These are phyloP conservation scores for Citrus medica DNA, from an alignment of 345 rosid species.

Conservation along the genomic window DNA sequence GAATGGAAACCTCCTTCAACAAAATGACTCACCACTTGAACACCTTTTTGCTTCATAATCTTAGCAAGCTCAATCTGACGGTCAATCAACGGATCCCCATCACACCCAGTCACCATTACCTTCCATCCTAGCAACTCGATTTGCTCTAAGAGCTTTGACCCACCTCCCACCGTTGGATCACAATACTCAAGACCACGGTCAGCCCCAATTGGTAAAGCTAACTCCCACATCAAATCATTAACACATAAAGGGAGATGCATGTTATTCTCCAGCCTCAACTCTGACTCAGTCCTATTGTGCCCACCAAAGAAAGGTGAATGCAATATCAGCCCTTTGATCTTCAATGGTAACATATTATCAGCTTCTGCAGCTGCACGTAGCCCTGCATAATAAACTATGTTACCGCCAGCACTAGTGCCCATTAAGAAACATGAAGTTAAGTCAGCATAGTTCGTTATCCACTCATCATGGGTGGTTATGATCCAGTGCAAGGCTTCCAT, in stretches of 20 bases:
- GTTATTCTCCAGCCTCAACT: constrained; percentile 32
- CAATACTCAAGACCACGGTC: constrained; percentile 57
- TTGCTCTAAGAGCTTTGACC: constrained; percentile 21
- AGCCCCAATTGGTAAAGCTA: constrained; percentile 45
- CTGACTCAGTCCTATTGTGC: constrained; percentile 36
- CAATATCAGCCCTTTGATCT: constrained; percentile 58
- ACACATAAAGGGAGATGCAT: constrained; percentile 23
- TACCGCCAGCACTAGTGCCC: constrained; percentile 67
- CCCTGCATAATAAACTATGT: constrained; percentile 47
- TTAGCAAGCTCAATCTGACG: constrained; percentile 39
- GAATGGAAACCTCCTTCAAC: too few relatives aligned
- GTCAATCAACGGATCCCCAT: constrained; percentile 50
- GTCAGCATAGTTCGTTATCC: constrained; percentile 40
- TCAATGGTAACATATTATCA: constrained; percentile 31
- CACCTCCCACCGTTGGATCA: constrained; percentile 41
- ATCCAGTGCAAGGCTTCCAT: constrained; percentile 43
- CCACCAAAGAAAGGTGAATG: constrained; percentile 69
- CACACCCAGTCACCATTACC: constrained; percentile 39
- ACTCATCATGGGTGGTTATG: constrained; percentile 22
- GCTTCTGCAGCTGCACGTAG: constrained; percentile 21
- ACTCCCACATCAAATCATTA: constrained; percentile 51
- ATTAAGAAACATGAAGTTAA: constrained; percentile 33
- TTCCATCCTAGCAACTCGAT: constrained; percentile 34
- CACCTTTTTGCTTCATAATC: constrained; percentile 42
- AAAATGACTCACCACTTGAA: constrained; percentile 27